A percentile compares a stretch with the other conserved stretches of the same genome.
Evolutionary conservation across 2,329 filamentous ascomycete species (phyloP).

Genomic region (Penicillium capsulatum): DNA sequence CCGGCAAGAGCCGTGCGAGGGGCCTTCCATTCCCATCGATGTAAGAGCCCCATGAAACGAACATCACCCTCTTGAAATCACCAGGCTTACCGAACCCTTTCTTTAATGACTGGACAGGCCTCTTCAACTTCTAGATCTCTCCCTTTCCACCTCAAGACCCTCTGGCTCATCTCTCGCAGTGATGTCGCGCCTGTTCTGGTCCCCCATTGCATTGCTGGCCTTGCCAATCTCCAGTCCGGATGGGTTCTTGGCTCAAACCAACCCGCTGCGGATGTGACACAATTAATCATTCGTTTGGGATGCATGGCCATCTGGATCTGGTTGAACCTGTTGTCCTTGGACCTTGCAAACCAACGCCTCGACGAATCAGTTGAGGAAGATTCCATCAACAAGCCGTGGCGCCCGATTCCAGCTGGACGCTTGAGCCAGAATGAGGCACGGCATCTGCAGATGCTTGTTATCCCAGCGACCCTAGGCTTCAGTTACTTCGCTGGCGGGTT

Average conservation of each 20-base stretch:
- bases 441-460: neutral
- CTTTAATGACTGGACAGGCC: too few relatives aligned
- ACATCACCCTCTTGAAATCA: too few relatives aligned
- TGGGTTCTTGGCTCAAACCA: neutral
- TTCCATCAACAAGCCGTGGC: slow-evolving; percentile 40
- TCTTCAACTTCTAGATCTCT: neutral
- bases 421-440: slow-evolving; percentile 16
- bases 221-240: neutral
- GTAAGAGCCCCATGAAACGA: too few relatives aligned
- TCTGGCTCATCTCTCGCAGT: neutral
- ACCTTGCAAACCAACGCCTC: slow-evolving; percentile 34
- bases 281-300: neutral
- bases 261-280: neutral
- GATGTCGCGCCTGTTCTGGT: neutral
- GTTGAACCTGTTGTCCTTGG: neutral
- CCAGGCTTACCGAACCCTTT: too few relatives aligned
- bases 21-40: too few relatives aligned
- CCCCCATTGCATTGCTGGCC: neutral
- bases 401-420: slow-evolving; percentile 27
- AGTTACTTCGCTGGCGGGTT: slow-evolving; percentile 1
- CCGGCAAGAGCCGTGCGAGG: too few relatives aligned
- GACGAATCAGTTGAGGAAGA: slow-evolving; percentile 37
- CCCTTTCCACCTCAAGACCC: neutral
- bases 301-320: neutral
- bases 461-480: neutral